phyloP scores from a whole-genome alignment of 176 grass and related monocot species.

The Oryza punctata region DNA sequence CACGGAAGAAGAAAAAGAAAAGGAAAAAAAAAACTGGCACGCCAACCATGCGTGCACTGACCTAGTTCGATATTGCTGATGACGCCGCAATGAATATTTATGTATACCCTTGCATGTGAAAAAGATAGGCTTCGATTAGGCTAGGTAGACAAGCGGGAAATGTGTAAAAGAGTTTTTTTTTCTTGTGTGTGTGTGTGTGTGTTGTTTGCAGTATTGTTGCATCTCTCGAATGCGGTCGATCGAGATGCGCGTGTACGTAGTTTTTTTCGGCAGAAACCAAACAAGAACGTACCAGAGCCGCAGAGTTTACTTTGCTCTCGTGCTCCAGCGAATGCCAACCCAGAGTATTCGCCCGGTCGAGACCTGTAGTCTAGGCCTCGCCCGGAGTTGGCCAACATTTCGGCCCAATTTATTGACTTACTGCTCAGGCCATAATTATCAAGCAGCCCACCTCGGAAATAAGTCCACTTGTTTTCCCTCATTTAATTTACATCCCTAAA shows the following conservation, averaged over 20 bases:
- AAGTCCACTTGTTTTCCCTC: no score
- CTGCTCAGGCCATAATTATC: not conserved
- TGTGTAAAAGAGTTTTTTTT: not conserved
- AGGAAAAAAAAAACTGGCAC: not conserved
- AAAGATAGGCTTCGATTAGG: not conserved
- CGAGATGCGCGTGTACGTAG: not conserved
- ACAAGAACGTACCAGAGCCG: not conserved
- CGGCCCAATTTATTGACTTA: not conserved
- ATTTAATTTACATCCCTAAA: no score
- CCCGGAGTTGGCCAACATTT: not conserved
- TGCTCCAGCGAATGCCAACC: no score
- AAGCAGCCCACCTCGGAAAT: not conserved
- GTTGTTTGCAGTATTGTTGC: not conserved
- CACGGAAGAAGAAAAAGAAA: not conserved
- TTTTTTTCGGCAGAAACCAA: not conserved
- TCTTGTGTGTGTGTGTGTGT: not conserved
- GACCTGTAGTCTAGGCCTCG: not conserved
- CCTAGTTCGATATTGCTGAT: conserved; percentile 13
- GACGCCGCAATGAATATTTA: conserved; percentile 16
- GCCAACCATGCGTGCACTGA: conserved; percentile 29
- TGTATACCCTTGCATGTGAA: not conserved
- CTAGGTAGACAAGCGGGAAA: not conserved
- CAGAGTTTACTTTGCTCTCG: no score
- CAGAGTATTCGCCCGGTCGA: no score
- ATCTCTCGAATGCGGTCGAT: not conserved